These are phyloP conservation scores for Glaciozyma martinii DNA, from an alignment of 768 basidiomycete genomes.

Conservation along the genomic window DNA sequence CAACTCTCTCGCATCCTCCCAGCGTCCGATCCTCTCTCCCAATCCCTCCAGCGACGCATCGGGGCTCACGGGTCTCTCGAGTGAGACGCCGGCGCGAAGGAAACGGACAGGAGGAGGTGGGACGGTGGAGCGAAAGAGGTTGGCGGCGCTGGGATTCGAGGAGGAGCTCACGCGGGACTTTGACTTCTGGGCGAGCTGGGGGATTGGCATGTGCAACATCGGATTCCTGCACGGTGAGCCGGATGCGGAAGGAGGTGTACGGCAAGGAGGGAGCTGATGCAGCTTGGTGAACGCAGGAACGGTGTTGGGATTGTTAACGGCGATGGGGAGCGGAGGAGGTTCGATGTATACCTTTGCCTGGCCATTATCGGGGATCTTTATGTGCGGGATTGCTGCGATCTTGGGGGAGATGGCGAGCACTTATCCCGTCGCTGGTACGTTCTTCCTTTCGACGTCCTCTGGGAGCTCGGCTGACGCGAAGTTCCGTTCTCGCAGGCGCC, in stretches of 20 bases:
- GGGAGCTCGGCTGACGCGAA: background rate
- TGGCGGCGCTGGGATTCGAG: constrained; percentile 27
- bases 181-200: constrained; percentile 27
- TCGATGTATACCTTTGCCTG: constrained; percentile 33
- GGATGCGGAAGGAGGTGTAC: background rate
- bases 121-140: background rate
- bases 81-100: too few species aligned
- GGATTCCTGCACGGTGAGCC: constrained; percentile 20
- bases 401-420: constrained; percentile 35
- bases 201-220: constrained; percentile 28
- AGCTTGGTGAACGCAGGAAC: constrained; percentile 10
- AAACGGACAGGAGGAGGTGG: too few species aligned
- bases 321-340: constrained; percentile 29
- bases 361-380: constrained; percentile 35
- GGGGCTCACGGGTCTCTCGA: too few species aligned
- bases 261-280: background rate
- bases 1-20: too few species aligned
- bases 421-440: constrained; percentile 33
- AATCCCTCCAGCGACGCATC: too few species aligned
- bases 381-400: constrained; percentile 29
- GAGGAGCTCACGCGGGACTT: constrained; percentile 26
- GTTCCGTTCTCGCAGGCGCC: constrained; percentile 11
- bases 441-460: background rate
- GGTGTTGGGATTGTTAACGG: constrained; percentile 32
- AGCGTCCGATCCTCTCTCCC: too few species aligned